These are phyloP conservation scores for Myxozyma mucilagina DNA, from an alignment of 805 yeast genomes.

Conservation along the genomic window DNA sequence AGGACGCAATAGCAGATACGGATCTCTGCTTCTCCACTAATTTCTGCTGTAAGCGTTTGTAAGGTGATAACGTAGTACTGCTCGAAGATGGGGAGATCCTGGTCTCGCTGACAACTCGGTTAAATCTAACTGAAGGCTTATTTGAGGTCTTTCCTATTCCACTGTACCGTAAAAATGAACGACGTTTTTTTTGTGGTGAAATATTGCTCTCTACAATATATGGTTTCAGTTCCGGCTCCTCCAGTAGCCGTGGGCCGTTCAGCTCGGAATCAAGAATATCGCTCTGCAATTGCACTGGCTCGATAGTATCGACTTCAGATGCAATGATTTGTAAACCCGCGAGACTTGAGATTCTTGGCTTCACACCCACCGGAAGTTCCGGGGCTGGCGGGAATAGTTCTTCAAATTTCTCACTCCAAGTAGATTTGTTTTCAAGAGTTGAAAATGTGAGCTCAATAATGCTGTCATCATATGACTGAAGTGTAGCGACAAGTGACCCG, in stretches of 20 bases:
- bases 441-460: constrained; percentile 20
- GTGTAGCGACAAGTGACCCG: constrained; percentile 1
- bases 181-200: constrained; percentile 25
- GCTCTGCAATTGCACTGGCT: constrained; percentile 1
- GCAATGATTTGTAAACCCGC: constrained; percentile 21
- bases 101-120: constrained; percentile 15
- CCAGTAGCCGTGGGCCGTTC: constrained; percentile 21
- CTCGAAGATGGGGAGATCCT: neutral
- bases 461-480: constrained; percentile 26
- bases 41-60: constrained; percentile 9
- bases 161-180: constrained; percentile 17
- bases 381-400: constrained; percentile 26
- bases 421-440: constrained; percentile 16
- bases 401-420: constrained; percentile 18
- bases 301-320: neutral
- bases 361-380: constrained; percentile 7
- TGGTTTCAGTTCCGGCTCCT: constrained; percentile 23
- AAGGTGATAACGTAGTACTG: constrained; percentile 2
- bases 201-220: constrained; percentile 18
- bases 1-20: constrained; percentile 3
- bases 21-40: constrained; percentile 15
- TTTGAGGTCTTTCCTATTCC: neutral
- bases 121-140: constrained; percentile 8
- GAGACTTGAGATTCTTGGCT: neutral
- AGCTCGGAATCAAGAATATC: constrained; percentile 24